A percentile compares a stretch with the other conserved stretches of the same genome.
Conservation (phyloP, 345 rosid species). For the Salix brachista region DNA sequence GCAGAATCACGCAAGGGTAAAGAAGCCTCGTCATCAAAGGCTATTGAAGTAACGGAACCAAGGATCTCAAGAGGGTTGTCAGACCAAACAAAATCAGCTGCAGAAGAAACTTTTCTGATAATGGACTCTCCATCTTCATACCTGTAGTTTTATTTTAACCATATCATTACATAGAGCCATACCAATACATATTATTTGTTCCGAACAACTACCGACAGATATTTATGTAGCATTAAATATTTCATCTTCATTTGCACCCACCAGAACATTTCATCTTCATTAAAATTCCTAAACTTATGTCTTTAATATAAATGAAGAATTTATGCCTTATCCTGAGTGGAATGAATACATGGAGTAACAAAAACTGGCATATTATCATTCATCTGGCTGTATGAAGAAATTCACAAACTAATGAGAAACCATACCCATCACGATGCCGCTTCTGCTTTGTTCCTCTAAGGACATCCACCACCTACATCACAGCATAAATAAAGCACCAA, state of each 20-base stretch:
- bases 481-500: conserved; percentile 7
- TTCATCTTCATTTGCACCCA: background rate
- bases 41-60: conserved; percentile 72
- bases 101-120: conserved; percentile 65
- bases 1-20: conserved; percentile 54
- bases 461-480: conserved; percentile 69
- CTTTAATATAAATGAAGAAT: background rate
- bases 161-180: background rate
- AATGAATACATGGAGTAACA: background rate
- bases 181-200: background rate
- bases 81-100: conserved; percentile 83
- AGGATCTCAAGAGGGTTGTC: conserved; percentile 84
- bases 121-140: conserved; percentile 72
- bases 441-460: conserved; percentile 68
- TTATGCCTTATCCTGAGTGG: background rate
- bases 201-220: background rate
- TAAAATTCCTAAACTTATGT: background rate
- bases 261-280: background rate
- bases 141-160: conserved; percentile 32
- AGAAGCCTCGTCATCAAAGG: conserved; percentile 60
- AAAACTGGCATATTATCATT: background rate
- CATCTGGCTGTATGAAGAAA: background rate
- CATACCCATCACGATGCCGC: conserved; percentile 84
- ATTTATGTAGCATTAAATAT: background rate
- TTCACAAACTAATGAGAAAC: background rate